Percentiles rank a stretch among this genome's conserved stretches.
phyloP scores from a whole-genome alignment of 768 basidiomycete species.

The Hygrophorus pudorinus region DNA sequence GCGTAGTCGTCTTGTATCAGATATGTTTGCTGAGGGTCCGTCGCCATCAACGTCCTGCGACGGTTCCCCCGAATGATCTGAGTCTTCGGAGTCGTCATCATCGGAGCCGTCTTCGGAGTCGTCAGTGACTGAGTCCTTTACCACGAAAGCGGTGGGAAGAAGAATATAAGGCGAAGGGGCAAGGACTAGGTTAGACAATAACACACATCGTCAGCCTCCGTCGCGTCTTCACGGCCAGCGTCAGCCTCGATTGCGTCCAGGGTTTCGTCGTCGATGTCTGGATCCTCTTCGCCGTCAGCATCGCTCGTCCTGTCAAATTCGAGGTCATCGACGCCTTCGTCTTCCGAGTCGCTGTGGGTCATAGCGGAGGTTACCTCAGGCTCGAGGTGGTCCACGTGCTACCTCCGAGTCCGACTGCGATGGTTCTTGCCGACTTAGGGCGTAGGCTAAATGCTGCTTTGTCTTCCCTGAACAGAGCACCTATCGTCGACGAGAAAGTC shows the following conservation, averaged over 20 bases:
- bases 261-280: conserved; percentile 43
- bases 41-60: conserved; percentile 19
- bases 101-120: conserved; percentile 46
- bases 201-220: conserved; percentile 65
- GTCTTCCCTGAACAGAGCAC: conserved; percentile 75
- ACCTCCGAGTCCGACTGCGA: conserved; percentile 22
- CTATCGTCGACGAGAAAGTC: conserved; percentile 90
- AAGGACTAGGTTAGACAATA: conserved; percentile 4
- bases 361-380: conserved; percentile 24
- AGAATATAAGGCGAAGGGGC: neutral
- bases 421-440: conserved; percentile 96
- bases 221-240: conserved; percentile 43
- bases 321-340: conserved; percentile 45
- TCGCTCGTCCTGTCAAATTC: conserved; percentile 48
- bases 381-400: neutral
- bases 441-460: conserved; percentile 90
- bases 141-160: conserved; percentile 1
- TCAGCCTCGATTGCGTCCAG: conserved; percentile 46
- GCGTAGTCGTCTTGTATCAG: neutral
- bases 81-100: conserved; percentile 38
- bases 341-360: conserved; percentile 53
- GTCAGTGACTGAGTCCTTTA: conserved; percentile 49
- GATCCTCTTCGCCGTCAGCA: conserved; percentile 34
- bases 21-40: conserved; percentile 10
- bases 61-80: conserved; percentile 17